phyloP scores from a whole-genome alignment of 192 early-diverging fungal species.

The Allomyces javanicus region DNA sequence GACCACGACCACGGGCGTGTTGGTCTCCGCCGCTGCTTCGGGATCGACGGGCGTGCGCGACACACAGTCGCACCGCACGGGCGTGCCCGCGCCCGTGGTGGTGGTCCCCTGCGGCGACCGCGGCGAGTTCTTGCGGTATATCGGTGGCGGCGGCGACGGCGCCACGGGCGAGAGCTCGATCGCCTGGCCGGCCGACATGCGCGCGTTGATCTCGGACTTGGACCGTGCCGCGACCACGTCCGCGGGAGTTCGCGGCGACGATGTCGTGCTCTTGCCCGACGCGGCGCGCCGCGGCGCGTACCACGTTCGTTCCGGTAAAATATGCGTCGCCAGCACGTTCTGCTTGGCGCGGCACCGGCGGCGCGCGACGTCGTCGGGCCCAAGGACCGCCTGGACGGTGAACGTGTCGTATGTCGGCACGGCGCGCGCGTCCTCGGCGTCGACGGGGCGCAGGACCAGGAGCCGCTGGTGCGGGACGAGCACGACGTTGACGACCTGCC shows the following conservation, averaged over 20 bases:
- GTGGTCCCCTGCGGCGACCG: too few relatives aligned
- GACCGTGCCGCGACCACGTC: too few relatives aligned
- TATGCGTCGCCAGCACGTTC: background rate
- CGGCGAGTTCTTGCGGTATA: too few relatives aligned
- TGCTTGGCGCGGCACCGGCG: background rate
- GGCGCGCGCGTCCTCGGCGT: background rate
- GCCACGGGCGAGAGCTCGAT: too few relatives aligned
- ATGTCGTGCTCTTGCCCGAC: background rate
- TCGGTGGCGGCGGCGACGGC: too few relatives aligned
- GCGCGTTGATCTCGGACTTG: background rate
- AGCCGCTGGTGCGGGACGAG: background rate
- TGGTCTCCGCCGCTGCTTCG: too few relatives aligned
- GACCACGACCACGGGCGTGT: too few relatives aligned
- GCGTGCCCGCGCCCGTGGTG: too few relatives aligned
- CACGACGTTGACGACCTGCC: background rate
- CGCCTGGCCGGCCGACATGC: too few relatives aligned
- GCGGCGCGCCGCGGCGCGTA: background rate
- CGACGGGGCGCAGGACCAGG: background rate
- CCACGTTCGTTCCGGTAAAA: background rate
- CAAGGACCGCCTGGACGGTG: background rate
- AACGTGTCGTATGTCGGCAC: background rate
- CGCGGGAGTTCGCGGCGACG: background rate
- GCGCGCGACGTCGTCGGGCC: background rate
- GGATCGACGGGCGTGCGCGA: too few relatives aligned
- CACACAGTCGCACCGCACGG: too few relatives aligned